Evolutionary conservation across 441 rosid genomes (phyloP), one percentile per base, ranked within the genome.

Genomic region (Gossypium aridum): DNA sequence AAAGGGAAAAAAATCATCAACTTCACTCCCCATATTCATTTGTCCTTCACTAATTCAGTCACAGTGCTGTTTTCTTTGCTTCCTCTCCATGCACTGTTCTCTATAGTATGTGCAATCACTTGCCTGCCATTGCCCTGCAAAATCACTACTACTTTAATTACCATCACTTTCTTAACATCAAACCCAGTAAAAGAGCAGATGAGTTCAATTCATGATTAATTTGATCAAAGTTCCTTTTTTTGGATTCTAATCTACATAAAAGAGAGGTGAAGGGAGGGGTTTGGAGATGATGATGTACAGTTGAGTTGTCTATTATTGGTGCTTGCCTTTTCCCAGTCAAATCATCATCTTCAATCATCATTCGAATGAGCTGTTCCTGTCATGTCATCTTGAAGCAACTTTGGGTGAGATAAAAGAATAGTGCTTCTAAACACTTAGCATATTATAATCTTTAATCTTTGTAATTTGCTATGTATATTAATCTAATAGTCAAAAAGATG

Each of bases 291-390:
- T 16, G 57, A 26, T 39, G 65, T 45, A 80, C 83, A 81, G 81
- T 81, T 76, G 6, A 56, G 2, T 69, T 73, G 78, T 82, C 71
- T 61, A 85, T 85, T 81, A 84, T 84, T 84, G 88, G 85, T 71
- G 85, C 80, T 34, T 0, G 57, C 85, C 88, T 81, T 86, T 86
- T 78, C 14, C 76, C 84, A 31, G 79, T 84, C 88, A 84, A 82
- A 86, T 88, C 90, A 82, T 72, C 83, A 51, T 78, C 78, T 79
- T 75, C 82, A 80, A 81, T 85, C 88, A 87, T 87, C 81, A 82
- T 59, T 75, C 73, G 80, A 85, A 75, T 85, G 89, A 85, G 89
- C 87, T 86, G 85, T 86, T 84, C 83, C 85, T 76, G 90, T 87
- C 92, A 55, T 82, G 81, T 86, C 90, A 84, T 80, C 78, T 65